These are phyloP conservation scores for Cordyceps pruinosa DNA, from an alignment of 2,329 filamentous ascomycete species.

Conservation along the genomic window DNA sequence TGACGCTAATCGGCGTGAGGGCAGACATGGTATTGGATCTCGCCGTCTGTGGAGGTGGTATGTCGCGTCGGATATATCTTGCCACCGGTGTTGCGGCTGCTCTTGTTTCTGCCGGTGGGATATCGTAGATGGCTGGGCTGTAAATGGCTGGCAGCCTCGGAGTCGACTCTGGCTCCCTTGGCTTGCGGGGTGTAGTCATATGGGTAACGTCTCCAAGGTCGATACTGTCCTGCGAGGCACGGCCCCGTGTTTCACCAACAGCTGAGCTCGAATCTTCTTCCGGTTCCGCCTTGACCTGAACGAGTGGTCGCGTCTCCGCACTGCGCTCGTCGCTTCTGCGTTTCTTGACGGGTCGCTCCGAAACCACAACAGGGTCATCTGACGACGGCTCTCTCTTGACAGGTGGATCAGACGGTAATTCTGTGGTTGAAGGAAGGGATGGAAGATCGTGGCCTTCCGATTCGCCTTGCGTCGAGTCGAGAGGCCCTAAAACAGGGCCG, in stretches of 20 bases:
- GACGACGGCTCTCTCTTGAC: constrained; percentile 50
- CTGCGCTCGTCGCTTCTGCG: constrained; percentile 31
- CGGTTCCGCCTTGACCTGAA: constrained; percentile 38
- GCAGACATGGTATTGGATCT: constrained; percentile 20
- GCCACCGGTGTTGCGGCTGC: constrained; percentile 13
- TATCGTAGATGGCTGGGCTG: not conserved
- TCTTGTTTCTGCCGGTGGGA: not conserved
- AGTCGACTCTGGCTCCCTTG: constrained; percentile 20
- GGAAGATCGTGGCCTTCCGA: constrained; percentile 20
- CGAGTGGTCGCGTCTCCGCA: constrained; percentile 18
- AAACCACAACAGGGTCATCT: constrained; percentile 44
- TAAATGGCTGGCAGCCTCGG: constrained; percentile 9
- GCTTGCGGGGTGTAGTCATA: constrained; percentile 32
- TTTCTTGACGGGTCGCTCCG: constrained; percentile 42
- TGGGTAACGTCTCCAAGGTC: constrained; percentile 41
- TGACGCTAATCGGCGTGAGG: constrained; percentile 32
- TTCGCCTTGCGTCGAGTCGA: constrained; percentile 25
- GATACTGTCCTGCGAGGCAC: constrained; percentile 46
- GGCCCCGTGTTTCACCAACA: constrained; percentile 14
- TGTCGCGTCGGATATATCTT: constrained; percentile 18
- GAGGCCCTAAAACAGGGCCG: constrained; percentile 8
- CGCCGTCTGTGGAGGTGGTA: constrained; percentile 15
- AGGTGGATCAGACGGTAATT: constrained; percentile 8
- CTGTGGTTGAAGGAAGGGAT: constrained; percentile 13
- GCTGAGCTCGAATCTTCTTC: constrained; percentile 25